Percentiles rank a stretch among this genome's conserved stretches.
Evolutionary conservation across 805 yeast genomes (phyloP).

Genomic region (Saccharomycopsis oosterbeekiorum): DNA sequence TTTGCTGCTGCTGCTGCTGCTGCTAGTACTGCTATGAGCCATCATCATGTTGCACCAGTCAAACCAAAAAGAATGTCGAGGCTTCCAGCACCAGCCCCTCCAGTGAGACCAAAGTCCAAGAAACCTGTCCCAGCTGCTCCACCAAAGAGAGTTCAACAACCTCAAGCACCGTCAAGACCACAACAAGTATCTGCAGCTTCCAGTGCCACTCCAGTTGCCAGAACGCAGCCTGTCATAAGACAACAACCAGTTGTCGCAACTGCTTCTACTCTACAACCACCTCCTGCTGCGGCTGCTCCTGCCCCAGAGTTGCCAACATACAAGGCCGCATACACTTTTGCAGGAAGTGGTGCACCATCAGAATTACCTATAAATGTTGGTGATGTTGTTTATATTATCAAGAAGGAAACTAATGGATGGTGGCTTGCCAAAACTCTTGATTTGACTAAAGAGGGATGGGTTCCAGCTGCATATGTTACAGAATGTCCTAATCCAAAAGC

Average conservation of each 20-base stretch:
- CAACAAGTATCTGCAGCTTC: background rate
- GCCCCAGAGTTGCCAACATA: constrained; percentile 66
- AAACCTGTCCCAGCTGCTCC: constrained; percentile 31
- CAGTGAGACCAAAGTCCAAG: constrained; percentile 21
- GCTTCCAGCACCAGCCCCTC: constrained; percentile 24
- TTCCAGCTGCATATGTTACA: constrained; percentile 84
- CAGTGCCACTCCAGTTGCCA: constrained; percentile 15
- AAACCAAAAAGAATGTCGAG: constrained; percentile 12
- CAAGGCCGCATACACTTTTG: constrained; percentile 80
- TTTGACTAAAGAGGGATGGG: constrained; percentile 87
- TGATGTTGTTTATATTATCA: constrained; percentile 60
- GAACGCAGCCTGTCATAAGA: constrained; percentile 19
- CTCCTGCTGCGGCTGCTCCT: constrained; percentile 56
- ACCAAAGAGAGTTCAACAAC: constrained; percentile 7
- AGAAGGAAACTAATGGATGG: constrained; percentile 85
- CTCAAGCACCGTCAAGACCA: constrained; percentile 3
- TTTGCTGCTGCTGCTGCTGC: constrained; percentile 2
- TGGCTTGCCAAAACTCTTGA: constrained; percentile 75
- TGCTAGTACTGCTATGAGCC: background rate
- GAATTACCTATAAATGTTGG: constrained; percentile 72
- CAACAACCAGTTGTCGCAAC: constrained; percentile 22
- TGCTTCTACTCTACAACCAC: constrained; percentile 36
- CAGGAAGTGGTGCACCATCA: constrained; percentile 76
- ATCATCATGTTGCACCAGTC: constrained; percentile 8
- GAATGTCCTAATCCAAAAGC: constrained; percentile 39